A percentile compares a stretch with the other conserved stretches of the same genome.
phyloP scores from a whole-genome alignment of 73 alveolate genomes.

The Blepharisma japonicum region DNA sequence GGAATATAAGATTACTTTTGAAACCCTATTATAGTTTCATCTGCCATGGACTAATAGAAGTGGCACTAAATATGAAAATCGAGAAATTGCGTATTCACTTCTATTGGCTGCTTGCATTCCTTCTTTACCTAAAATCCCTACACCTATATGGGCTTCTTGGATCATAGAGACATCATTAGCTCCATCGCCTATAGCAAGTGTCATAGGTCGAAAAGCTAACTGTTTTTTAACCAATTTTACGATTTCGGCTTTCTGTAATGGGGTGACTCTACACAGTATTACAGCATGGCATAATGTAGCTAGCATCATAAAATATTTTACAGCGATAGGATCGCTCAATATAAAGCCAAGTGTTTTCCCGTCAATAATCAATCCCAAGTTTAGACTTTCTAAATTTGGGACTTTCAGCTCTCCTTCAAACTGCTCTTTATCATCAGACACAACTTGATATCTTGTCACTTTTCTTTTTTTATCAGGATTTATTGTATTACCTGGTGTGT shows the following conservation, averaged over 20 bases:
- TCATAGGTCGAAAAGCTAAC: slow-evolving; percentile 47
- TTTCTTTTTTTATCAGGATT: not conserved
- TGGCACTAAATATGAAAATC: slow-evolving; percentile 45
- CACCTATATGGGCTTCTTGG: slow-evolving; percentile 67
- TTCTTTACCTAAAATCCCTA: slow-evolving; percentile 66
- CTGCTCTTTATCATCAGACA: not conserved
- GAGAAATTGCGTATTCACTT: slow-evolving; percentile 63
- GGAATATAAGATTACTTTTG: slow-evolving; percentile 62
- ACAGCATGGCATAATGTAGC: slow-evolving; percentile 44
- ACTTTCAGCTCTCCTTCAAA: not conserved
- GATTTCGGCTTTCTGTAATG: slow-evolving; percentile 61
- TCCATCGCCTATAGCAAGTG: slow-evolving; percentile 69
- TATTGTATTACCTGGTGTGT: not conserved
- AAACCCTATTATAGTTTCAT: slow-evolving; percentile 71
- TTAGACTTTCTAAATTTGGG: not conserved
- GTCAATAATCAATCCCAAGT: slow-evolving; percentile 21
- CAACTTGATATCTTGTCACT: not conserved
- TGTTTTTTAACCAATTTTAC: slow-evolving; percentile 57
- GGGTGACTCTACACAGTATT: slow-evolving; percentile 62
- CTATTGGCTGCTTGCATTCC: slow-evolving; percentile 58
- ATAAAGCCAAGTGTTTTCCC: slow-evolving; percentile 21
- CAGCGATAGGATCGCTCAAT: not conserved
- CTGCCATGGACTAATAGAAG: slow-evolving; percentile 90
- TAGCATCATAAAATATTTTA: slow-evolving; percentile 17
- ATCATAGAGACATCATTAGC: slow-evolving; percentile 72